These are phyloP conservation scores for Nannochloris sp. DNA, from an alignment of 139 green algal genomes.

Conservation along the genomic window DNA sequence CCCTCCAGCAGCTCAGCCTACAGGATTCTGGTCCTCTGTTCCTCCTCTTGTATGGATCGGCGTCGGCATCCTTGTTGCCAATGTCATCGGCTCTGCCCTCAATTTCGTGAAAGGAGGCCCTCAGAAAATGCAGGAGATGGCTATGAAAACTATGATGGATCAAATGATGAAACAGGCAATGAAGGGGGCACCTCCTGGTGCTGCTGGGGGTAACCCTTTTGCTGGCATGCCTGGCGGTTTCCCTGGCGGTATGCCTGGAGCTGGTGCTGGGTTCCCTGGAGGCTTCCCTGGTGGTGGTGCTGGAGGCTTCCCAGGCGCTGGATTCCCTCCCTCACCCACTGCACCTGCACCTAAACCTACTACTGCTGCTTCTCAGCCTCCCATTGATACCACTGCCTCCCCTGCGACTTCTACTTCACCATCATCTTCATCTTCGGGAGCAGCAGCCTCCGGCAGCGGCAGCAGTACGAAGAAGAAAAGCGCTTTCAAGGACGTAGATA, in stretches of 20 bases:
- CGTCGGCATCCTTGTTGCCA: conserved; percentile 18
- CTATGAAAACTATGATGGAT: conserved; percentile 32
- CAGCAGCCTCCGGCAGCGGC: background rate
- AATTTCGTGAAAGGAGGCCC: conserved; percentile 19
- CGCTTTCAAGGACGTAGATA: conserved; percentile 23
- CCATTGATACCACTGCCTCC: conserved; percentile 22
- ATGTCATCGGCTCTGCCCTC: conserved; percentile 13
- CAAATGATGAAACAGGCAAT: conserved; percentile 43
- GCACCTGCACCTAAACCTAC: background rate
- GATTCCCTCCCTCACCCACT: background rate
- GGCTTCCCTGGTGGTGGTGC: conserved; percentile 20
- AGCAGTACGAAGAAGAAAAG: conserved; percentile 18
- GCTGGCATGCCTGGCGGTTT: background rate
- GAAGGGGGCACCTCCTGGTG: conserved; percentile 5
- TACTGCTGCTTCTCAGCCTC: background rate
- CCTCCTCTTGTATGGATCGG: conserved; percentile 29
- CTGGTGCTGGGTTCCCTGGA: background rate
- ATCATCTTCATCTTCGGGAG: background rate
- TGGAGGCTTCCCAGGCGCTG: background rate
- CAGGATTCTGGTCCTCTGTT: conserved; percentile 14
- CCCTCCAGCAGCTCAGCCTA: background rate
- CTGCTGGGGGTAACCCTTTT: conserved; percentile 16
- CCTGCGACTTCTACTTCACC: background rate
- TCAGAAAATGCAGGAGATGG: conserved; percentile 30
- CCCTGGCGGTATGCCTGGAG: background rate